Evolutionary conservation across 306 rosid genomes (phyloP).

Genomic region (Heteromeles arbutifolia): DNA sequence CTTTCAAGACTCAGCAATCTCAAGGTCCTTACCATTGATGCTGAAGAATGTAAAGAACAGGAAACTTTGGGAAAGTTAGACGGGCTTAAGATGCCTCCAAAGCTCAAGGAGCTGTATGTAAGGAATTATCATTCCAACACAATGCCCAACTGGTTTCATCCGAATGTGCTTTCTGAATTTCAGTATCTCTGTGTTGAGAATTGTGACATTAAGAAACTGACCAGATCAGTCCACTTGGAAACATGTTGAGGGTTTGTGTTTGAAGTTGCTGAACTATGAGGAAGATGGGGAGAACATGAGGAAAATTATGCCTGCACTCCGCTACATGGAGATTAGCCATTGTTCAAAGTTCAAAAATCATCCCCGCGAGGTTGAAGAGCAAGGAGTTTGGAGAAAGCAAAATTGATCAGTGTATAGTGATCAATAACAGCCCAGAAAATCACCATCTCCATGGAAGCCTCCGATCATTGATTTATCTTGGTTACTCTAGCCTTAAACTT

Average conservation of each 20-base stretch:
- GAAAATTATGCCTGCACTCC: not conserved
- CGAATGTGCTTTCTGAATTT: not conserved
- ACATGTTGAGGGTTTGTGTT: too few species aligned
- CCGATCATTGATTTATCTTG: too few species aligned
- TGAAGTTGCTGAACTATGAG: too few species aligned
- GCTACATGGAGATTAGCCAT: conserved; percentile 2
- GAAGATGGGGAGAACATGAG: not conserved
- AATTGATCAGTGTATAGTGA: too few species aligned
- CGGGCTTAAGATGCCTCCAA: not conserved
- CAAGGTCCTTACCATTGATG: conserved; percentile 2
- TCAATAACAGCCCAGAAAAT: too few species aligned
- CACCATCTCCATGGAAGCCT: too few species aligned
- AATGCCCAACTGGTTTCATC: conserved; percentile 13
- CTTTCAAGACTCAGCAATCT: not conserved
- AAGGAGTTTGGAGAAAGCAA: not conserved
- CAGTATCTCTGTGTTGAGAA: not conserved
- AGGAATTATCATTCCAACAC: not conserved
- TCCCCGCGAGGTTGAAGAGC: not conserved
- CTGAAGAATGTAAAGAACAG: not conserved
- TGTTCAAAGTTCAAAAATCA: not conserved
- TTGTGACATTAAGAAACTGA: too few species aligned
- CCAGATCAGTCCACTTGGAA: too few species aligned
- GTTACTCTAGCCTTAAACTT: too few species aligned
- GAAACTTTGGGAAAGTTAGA: not conserved
- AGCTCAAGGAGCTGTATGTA: conserved; percentile 5